Conservation (phyloP, 164 flowering plant species). For the Dillenia suffruticosa region DNA sequence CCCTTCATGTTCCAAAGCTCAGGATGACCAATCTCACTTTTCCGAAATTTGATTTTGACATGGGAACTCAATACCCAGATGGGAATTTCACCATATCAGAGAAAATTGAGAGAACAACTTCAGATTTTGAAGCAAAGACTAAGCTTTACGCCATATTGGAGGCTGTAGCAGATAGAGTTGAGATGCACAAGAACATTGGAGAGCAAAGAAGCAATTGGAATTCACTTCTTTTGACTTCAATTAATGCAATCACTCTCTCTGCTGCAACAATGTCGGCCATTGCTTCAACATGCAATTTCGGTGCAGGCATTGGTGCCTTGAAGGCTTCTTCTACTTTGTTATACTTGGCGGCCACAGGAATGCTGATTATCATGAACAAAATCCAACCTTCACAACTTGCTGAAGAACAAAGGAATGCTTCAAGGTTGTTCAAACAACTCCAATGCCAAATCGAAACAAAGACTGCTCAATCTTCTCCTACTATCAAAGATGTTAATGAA, state of each 20-base stretch:
- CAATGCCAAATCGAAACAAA: constrained; percentile 30
- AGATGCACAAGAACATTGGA: constrained; percentile 44
- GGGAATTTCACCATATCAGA: neutral
- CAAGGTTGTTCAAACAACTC: constrained; percentile 52
- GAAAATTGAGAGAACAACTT: neutral
- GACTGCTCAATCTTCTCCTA: constrained; percentile 22
- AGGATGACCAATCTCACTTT: neutral
- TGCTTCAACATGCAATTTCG: constrained; percentile 18
- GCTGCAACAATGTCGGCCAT: constrained; percentile 44
- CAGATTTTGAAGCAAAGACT: constrained; percentile 6
- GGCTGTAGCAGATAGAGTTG: constrained; percentile 33
- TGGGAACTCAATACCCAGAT: constrained; percentile 2
- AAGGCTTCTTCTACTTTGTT: constrained; percentile 40
- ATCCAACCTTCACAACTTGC: constrained; percentile 75
- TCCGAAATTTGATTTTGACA: constrained; percentile 19
- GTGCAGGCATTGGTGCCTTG: constrained; percentile 24
- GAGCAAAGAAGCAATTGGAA: constrained; percentile 53
- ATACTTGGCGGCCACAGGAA: constrained; percentile 50
- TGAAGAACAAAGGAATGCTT: constrained; percentile 65
- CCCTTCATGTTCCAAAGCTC: constrained; percentile 12
- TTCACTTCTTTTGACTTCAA: constrained; percentile 33
- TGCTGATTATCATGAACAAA: constrained; percentile 50
- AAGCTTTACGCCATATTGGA: constrained; percentile 40
- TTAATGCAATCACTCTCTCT: constrained; percentile 36
- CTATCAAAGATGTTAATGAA: constrained; percentile 30